phyloP scores from a whole-genome alignment of 2,329 filamentous ascomycete species.

The Fusarium chaquense region DNA sequence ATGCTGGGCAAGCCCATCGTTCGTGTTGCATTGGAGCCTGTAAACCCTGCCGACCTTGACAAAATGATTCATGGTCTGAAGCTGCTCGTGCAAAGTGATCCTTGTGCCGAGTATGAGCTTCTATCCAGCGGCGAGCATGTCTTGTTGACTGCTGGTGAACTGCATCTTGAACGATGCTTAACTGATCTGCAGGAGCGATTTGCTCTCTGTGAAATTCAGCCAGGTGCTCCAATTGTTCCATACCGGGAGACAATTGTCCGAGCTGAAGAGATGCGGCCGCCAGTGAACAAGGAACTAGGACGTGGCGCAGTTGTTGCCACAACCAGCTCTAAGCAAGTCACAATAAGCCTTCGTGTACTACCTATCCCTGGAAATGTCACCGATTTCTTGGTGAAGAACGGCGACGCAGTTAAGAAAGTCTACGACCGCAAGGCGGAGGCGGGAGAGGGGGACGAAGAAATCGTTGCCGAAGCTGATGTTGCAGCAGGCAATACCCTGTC shows the following conservation, averaged over 20 bases:
- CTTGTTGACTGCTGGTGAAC: conserved; percentile 89
- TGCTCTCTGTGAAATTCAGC: conserved; percentile 93
- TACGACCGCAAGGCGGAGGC: conserved; percentile 72
- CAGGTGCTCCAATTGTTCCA: conserved; percentile 92
- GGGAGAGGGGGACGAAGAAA: conserved; percentile 54
- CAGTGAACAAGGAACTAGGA: conserved; percentile 86
- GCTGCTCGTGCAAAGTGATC: conserved; percentile 92
- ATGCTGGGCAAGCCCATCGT: conserved; percentile 91
- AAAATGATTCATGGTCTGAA: conserved; percentile 93
- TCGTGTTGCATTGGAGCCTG: conserved; percentile 92
- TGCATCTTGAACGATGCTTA: conserved; percentile 93
- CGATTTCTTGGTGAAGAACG: conserved; percentile 86
- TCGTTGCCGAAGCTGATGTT: conserved; percentile 68
- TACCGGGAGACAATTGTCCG: conserved; percentile 93
- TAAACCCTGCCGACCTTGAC: conserved; percentile 88
- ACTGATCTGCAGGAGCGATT: conserved; percentile 95
- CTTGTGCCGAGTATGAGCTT: conserved; percentile 95
- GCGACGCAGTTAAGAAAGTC: conserved; percentile 80
- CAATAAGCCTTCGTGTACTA: conserved; percentile 78
- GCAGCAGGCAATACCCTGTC: conserved; percentile 73
- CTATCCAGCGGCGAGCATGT: conserved; percentile 95
- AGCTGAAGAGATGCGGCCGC: conserved; percentile 90
- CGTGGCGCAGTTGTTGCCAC: conserved; percentile 81
- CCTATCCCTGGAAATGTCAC: conserved; percentile 84
- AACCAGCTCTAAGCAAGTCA: conserved; percentile 88